Evolutionary conservation across 306 rosid genomes (phyloP).

Genomic region (Sindora glabra): DNA sequence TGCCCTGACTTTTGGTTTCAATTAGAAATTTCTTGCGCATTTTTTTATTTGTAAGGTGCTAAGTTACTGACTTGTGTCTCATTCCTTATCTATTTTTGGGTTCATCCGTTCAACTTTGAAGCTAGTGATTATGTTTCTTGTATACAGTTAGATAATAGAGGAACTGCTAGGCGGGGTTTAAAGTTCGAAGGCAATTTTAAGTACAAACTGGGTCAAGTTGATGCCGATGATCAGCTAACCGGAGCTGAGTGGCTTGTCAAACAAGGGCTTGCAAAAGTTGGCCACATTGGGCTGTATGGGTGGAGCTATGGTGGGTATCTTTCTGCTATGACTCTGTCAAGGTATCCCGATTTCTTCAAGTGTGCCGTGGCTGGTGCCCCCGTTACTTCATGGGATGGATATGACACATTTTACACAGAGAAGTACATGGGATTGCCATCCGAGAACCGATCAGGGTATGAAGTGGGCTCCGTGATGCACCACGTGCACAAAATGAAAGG

Average conservation of each 20-base stretch:
- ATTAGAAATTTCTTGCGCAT: not conserved
- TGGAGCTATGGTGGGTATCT: conserved; percentile 99
- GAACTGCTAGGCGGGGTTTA: conserved; percentile 83
- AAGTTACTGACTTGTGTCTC: not conserved
- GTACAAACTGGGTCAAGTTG: conserved; percentile 55
- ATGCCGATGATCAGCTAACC: conserved; percentile 76
- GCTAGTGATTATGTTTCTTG: conserved; percentile 2
- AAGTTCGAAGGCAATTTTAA: conserved; percentile 69
- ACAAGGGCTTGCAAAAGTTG: conserved; percentile 63
- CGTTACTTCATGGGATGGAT: conserved; percentile 90
- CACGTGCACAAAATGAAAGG: conserved; percentile 73
- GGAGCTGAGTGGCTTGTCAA: conserved; percentile 92
- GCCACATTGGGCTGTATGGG: conserved; percentile 82
- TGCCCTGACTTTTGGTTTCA: not conserved
- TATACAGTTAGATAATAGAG: conserved; percentile 87
- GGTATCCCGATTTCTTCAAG: conserved; percentile 63
- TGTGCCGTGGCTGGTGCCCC: conserved; percentile 91
- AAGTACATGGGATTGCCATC: conserved; percentile 91
- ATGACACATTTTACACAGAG: conserved; percentile 93
- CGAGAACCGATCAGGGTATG: conserved; percentile 39
- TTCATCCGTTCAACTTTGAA: not conserved
- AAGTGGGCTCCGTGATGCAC: conserved; percentile 58
- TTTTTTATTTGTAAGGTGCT: not conserved
- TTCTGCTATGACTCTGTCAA: conserved; percentile 70
- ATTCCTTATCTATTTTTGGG: not conserved